These are phyloP conservation scores for Xerocomus nothofagi DNA, from an alignment of 1,284 basidiomycete genomes.

Conservation along the genomic window DNA sequence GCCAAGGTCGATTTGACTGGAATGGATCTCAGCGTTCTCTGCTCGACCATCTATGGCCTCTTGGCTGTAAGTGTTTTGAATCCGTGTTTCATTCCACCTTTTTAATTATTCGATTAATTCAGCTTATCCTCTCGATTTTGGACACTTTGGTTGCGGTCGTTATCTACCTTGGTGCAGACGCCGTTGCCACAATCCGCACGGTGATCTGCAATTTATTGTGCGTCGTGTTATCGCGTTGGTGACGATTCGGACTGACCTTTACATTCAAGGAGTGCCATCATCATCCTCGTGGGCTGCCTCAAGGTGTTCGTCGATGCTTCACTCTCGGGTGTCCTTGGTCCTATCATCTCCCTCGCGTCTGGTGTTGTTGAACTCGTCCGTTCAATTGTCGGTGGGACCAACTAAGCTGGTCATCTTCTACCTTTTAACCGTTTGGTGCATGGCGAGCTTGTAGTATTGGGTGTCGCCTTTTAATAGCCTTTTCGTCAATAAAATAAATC, in stretches of 20 bases:
- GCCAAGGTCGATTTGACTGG: conserved; percentile 8
- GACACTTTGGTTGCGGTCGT: conserved; percentile 7
- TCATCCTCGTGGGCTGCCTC: conserved; percentile 9
- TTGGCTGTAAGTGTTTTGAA: conserved; percentile 2
- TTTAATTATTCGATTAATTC: background rate
- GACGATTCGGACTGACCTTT: background rate
- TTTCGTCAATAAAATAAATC: background rate
- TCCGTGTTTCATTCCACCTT: rapidly evolving
- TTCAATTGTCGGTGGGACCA: background rate
- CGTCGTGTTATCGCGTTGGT: background rate
- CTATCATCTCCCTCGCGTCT: conserved; percentile 2
- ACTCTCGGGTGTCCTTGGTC: conserved; percentile 8
- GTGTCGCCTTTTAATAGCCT: conserved; percentile 4
- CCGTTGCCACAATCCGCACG: conserved; percentile 1
- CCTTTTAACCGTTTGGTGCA: conserved; percentile 8
- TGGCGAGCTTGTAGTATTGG: conserved; percentile 9
- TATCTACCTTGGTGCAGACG: background rate
- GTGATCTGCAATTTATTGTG: conserved; percentile 12
- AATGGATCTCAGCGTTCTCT: conserved; percentile 10
- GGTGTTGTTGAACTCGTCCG: background rate
- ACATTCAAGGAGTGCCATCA: background rate
- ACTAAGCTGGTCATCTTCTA: conserved; percentile 5
- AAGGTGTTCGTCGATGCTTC: background rate
- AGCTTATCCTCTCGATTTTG: conserved; percentile 13
- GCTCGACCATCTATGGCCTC: conserved; percentile 3